Percentiles rank a stretch among this genome's conserved stretches.
phyloP scores from a whole-genome alignment of 495 filamentous ascomycete species.

The Aspergillus asperescens region DNA sequence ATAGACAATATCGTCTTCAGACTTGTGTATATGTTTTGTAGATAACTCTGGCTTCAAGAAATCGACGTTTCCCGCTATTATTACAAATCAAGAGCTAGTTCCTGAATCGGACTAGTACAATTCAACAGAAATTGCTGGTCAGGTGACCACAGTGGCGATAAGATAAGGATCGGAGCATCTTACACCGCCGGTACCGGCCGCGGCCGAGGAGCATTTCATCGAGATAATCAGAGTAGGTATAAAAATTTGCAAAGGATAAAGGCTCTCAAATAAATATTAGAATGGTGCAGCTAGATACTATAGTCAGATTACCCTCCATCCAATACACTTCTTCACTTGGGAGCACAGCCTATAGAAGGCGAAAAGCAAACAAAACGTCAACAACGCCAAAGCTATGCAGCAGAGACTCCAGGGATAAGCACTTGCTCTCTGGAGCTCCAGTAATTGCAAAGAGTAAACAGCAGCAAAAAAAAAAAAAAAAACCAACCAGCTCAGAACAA shows the following conservation, averaged over 20 bases:
- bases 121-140: conserved; percentile 10
- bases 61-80: too few relatives aligned
- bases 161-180: conserved; percentile 17
- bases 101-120: too few relatives aligned
- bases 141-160: conserved; percentile 24
- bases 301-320: background rate
- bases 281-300: conserved; percentile 3
- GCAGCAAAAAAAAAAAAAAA: background rate
- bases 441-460: too few relatives aligned
- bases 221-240: background rate
- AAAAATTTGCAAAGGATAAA: background rate
- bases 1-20: too few relatives aligned
- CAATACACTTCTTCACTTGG: background rate
- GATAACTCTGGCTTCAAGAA: too few relatives aligned
- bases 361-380: background rate
- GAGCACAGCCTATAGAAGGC: background rate
- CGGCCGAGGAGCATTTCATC: background rate
- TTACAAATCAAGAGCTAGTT: too few relatives aligned
- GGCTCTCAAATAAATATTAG: conserved; percentile 1
- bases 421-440: background rate
- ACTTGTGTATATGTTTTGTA: too few relatives aligned
- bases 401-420: background rate
- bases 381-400: conserved; percentile 18
- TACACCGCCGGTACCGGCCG: background rate
- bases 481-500: background rate